These are phyloP conservation scores for Oryza coarctata DNA, from an alignment of 176 grass and related monocot genomes.

Conservation along the genomic window DNA sequence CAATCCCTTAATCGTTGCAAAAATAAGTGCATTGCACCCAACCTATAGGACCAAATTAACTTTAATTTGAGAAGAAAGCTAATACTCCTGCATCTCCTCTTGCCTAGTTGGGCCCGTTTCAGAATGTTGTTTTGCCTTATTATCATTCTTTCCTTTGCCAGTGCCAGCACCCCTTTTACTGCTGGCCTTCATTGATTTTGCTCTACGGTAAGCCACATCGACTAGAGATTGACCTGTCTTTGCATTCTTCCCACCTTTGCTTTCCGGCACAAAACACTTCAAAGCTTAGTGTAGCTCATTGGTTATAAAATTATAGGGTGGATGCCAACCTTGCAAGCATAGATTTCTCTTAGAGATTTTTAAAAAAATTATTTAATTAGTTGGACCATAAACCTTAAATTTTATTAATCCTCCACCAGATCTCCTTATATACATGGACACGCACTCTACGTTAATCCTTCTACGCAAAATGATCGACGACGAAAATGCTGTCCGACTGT, in stretches of 20 bases:
- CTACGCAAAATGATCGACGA: not conserved
- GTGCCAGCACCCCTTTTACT: slow-evolving; percentile 48
- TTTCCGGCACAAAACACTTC: slow-evolving; percentile 36
- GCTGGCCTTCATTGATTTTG: slow-evolving; percentile 69
- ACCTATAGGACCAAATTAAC: too few relatives aligned
- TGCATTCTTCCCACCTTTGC: slow-evolving; percentile 47
- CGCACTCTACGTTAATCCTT: not conserved
- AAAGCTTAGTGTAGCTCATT: slow-evolving; percentile 12
- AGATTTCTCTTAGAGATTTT: not conserved
- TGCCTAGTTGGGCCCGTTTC: slow-evolving; percentile 52
- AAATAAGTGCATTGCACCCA: too few relatives aligned
- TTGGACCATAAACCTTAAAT: too few relatives aligned
- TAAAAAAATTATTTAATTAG: too few relatives aligned
- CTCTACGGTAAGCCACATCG: slow-evolving; percentile 73
- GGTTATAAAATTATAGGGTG: not conserved
- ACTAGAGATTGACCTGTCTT: slow-evolving; percentile 70
- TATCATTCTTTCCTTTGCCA: slow-evolving; percentile 54
- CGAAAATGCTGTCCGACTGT: not conserved
- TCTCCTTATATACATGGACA: too few relatives aligned
- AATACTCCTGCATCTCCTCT: slow-evolving; percentile 84
- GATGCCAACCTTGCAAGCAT: not conserved
- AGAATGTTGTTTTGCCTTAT: slow-evolving; percentile 49
- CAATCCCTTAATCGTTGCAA: too few relatives aligned
- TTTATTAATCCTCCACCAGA: too few relatives aligned
- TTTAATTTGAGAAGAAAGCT: too few relatives aligned